Evolutionary conservation across 2,329 filamentous ascomycete genomes (phyloP).

Genomic region (Orbilia oligospora): DNA sequence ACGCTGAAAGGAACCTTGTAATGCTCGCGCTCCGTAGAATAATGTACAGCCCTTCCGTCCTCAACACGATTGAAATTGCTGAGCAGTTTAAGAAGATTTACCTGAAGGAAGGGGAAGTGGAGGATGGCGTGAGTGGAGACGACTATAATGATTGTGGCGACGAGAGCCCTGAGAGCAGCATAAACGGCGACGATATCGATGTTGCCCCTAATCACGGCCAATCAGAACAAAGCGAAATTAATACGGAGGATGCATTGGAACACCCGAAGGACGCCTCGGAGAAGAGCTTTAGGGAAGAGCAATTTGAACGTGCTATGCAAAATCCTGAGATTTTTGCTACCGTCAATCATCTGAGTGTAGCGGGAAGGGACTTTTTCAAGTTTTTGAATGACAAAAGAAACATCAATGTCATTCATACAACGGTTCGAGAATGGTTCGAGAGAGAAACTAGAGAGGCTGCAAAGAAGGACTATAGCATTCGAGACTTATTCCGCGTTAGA

Average conservation of each 20-base stretch:
- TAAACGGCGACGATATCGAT: neutral
- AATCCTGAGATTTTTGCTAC: conserved; percentile 47
- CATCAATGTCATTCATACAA: conserved; percentile 39
- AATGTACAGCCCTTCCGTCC: conserved; percentile 7
- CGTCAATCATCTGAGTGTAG: conserved; percentile 23
- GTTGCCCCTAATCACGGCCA: neutral
- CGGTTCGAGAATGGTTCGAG: conserved; percentile 51
- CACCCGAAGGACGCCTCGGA: neutral
- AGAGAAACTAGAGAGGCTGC: conserved; percentile 26
- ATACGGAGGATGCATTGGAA: neutral
- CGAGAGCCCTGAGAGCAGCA: neutral
- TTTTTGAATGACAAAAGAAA: conserved; percentile 20
- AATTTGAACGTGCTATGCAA: conserved; percentile 8
- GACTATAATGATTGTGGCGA: conserved; percentile 12
- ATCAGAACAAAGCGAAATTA: neutral
- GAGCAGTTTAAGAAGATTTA: conserved; percentile 42
- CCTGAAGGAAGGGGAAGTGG: neutral
- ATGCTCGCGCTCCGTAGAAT: conserved; percentile 35
- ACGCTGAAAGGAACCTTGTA: conserved; percentile 36
- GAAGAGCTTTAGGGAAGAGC: neutral
- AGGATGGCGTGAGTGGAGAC: neutral
- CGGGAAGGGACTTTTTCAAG: conserved; percentile 50
- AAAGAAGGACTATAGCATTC: conserved; percentile 14
- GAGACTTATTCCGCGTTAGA: neutral
- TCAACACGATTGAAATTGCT: conserved; percentile 34